Conservation (phyloP, 345 rosid genomes). For the Salix purpurea region DNA sequence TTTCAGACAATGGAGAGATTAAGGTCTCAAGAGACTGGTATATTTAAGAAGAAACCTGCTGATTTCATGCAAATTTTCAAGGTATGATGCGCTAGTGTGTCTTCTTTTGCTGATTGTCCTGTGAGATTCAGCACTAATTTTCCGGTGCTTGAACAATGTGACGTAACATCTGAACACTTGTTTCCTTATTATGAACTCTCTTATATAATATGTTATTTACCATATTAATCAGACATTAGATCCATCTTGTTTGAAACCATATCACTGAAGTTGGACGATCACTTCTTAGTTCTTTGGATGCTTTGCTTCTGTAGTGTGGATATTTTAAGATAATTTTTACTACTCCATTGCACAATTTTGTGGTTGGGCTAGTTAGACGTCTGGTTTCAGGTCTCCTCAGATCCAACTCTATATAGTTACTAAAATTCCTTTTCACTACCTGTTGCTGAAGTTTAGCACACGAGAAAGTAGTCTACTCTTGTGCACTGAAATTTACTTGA, state of each 20-base stretch:
- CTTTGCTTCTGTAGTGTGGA: not conserved
- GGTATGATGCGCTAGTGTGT: conserved; percentile 43
- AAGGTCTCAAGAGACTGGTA: conserved; percentile 76
- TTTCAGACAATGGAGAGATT: conserved; percentile 95
- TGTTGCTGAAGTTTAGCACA: not conserved
- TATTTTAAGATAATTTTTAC: not conserved
- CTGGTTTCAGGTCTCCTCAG: not conserved
- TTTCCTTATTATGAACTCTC: not conserved
- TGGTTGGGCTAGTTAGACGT: not conserved
- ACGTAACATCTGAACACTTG: not conserved
- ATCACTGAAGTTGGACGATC: not conserved
- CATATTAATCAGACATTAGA: not conserved
- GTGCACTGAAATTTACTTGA: not conserved
- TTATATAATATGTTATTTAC: not conserved
- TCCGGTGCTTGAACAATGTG: not conserved
- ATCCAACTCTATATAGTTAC: not conserved
- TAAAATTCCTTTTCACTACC: not conserved
- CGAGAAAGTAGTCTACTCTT: not conserved
- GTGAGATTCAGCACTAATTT: not conserved
- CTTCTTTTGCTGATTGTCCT: not conserved
- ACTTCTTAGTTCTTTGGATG: not conserved
- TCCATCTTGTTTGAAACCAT: not conserved
- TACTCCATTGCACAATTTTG: not conserved
- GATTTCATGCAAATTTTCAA: conserved; percentile 93
- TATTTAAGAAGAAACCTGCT: conserved; percentile 80